These are phyloP conservation scores for Parietaria judaica DNA, from an alignment of 306 rosid species.

Conservation along the genomic window DNA sequence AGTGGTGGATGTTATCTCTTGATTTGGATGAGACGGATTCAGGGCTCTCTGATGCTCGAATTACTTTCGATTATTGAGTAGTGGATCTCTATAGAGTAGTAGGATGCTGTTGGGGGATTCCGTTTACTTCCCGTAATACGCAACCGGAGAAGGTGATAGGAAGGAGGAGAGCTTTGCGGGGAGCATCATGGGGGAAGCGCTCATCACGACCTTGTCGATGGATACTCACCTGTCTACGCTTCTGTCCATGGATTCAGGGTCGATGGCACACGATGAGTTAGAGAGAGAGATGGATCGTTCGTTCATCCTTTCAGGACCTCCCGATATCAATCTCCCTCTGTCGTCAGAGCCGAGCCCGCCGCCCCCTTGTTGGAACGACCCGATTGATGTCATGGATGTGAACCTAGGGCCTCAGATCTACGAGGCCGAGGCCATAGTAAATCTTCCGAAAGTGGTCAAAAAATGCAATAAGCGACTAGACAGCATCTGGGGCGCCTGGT, in stretches of 20 bases:
- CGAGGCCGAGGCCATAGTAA: conserved; percentile 36
- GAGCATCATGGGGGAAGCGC: conserved; percentile 40
- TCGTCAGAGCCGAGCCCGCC: conserved; percentile 50
- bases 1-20: not conserved
- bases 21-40: not conserved
- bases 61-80: conserved; percentile 3
- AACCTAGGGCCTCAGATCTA: conserved; percentile 42
- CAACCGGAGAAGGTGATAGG: conserved; percentile 13
- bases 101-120: conserved; percentile 22
- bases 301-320: conserved; percentile 38
- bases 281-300: conserved; percentile 47
- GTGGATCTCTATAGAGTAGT: not conserved
- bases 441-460: conserved; percentile 37
- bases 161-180: conserved; percentile 7
- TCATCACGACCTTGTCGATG: conserved; percentile 40
- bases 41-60: not conserved
- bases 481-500: conserved; percentile 60
- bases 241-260: conserved; percentile 53
- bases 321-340: conserved; percentile 57
- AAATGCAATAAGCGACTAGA: conserved; percentile 48
- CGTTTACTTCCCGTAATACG: conserved; percentile 5
- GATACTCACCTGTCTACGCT: conserved; percentile 52
- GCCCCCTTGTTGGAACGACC: conserved; percentile 42
- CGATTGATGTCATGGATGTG: conserved; percentile 42
- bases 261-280: conserved; percentile 43